A percentile compares a stretch with the other conserved stretches of the same genome.
Evolutionary conservation across 495 filamentous ascomycete species (phyloP).

Genomic region (Aspergillus homomorphus): DNA sequence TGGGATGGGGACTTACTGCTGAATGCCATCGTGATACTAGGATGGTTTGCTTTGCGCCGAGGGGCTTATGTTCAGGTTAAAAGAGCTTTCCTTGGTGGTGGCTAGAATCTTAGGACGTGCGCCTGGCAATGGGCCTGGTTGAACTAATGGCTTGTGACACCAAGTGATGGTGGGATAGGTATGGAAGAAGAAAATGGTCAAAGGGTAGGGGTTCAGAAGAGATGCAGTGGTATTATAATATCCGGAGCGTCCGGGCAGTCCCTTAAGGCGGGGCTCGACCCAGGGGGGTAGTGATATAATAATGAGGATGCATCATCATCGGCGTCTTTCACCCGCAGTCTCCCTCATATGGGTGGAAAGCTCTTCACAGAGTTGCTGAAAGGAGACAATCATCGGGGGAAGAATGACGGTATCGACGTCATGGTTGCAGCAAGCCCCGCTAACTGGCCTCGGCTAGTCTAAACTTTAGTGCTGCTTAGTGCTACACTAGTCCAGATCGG

Average conservation of each 20-base stretch:
- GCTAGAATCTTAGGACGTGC: not conserved
- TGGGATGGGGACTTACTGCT: constrained; percentile 30
- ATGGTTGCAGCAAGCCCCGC: constrained; percentile 26
- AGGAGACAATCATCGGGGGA: constrained; percentile 6
- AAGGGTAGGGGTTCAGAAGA: not conserved
- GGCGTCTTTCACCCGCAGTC: not conserved
- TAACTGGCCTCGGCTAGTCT: constrained; percentile 26
- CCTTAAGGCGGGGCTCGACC: not conserved
- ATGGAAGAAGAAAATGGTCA: constrained; percentile 2
- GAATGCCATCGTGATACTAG: constrained; percentile 25
- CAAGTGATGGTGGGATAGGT: constrained; percentile 2
- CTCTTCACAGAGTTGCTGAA: not conserved
- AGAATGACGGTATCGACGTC: constrained; percentile 32
- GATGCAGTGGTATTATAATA: constrained; percentile 19
- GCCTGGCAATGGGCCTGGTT: not conserved
- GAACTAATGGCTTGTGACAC: too few relatives aligned
- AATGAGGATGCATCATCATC: constrained; percentile 25
- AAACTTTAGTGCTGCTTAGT: constrained; percentile 9
- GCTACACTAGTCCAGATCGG: constrained; percentile 20
- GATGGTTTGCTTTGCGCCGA: not conserved
- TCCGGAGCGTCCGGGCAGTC: constrained; percentile 23
- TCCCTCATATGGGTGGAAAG: not conserved
- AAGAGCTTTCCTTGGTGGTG: not conserved
- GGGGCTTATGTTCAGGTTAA: not conserved
- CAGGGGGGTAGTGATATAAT: constrained; percentile 28